These are phyloP conservation scores for Eucalyptus sideroxylon DNA, from an alignment of 345 rosid species.

Conservation along the genomic window DNA sequence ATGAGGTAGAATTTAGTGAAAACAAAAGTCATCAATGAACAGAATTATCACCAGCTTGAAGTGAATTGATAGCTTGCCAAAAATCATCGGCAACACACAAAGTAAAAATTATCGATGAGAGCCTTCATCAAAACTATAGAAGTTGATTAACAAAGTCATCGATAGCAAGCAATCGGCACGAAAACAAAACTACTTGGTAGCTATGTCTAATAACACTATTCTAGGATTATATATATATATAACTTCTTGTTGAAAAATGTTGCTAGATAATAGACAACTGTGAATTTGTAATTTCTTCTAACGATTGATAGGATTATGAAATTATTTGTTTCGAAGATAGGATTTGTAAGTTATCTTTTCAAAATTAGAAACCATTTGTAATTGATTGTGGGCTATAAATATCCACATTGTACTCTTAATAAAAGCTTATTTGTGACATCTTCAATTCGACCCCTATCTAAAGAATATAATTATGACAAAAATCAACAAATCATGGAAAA, in stretches of 20 bases:
- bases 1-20: no score
- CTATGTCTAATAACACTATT: background rate
- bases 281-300: background rate
- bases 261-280: background rate
- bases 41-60: background rate
- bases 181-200: background rate
- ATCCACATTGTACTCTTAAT: no score
- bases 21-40: background rate
- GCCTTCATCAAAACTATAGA: background rate
- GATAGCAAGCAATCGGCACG: background rate
- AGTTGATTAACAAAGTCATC: background rate
- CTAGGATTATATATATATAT: background rate
- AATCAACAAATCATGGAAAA: no score
- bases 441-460: no score
- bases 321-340: background rate
- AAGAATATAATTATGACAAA: no score
- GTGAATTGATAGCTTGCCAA: background rate
- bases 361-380: no score
- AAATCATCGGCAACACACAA: background rate
- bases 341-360: no score
- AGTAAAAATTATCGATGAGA: background rate
- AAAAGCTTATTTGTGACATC: no score
- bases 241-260: background rate
- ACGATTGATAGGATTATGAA: background rate
- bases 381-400: no score